Base-by-base conservation (phyloP, 371 early-diverging fungal species). In the Rhizopus arrhizus region DNA sequence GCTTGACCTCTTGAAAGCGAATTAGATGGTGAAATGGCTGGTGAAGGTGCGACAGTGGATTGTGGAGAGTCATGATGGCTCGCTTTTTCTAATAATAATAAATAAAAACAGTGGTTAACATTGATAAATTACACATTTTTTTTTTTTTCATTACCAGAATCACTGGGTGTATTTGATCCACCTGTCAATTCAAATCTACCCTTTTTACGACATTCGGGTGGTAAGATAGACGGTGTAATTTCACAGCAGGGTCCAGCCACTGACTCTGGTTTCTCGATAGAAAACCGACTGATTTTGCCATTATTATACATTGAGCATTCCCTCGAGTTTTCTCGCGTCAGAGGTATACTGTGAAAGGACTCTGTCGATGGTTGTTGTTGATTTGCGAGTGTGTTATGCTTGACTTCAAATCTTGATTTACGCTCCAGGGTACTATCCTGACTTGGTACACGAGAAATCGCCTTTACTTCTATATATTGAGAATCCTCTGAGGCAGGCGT, bases 1-100 rank as follows among this genome's bases (percentile, higher is more conserved):
- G 55, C 63, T 63, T 57, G 75, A 46, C 82, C 77, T 70, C 59
- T 74, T 56, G 40, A 77, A 59, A 73, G 34, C 9, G 73, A 73
- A 34, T 46, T 61, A 32, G 64, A 59, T 5, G 73, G 73, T 28
- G 73, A 73, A 9, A 58, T 64, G 12, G 57, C 54, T 15, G 74
- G 74, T n/a, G 64, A 63, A 28, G 51, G 46, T 12, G 29, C 56
- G 3, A 66, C 58, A 5, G 64, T 57, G 9, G 50, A 56, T 15
- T 65, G 61, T 28, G 60, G 60, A 0, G 66, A 65, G 13, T 61
- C 66, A 15, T 16, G 15, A 4, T 58, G 49, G 4, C 8, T 13
- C 5, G 34, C n/a, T 46, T 53, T 41, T 31, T 48, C 29, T 29
- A 48, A 22, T 22, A 22, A n/a, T n/a, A n/a, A n/a, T n/a, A 11